Conservation (phyloP, 495 filamentous ascomycete genomes). For the Aspergillus indologenus region DNA sequence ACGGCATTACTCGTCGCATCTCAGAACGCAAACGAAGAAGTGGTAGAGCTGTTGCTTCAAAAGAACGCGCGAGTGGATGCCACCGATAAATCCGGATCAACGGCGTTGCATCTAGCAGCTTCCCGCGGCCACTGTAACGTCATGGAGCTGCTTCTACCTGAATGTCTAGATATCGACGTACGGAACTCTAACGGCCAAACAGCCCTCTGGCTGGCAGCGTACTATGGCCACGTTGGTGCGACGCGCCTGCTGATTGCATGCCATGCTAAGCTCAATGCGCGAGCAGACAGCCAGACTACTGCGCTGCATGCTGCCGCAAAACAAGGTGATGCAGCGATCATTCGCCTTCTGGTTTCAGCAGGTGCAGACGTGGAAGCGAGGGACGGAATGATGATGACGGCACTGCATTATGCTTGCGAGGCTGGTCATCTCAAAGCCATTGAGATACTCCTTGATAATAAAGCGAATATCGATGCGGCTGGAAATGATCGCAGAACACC, state of each 20-base stretch:
- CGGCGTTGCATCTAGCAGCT: slow-evolving; percentile 45
- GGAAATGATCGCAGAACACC: slow-evolving; percentile 38
- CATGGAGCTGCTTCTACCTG: slow-evolving; percentile 34
- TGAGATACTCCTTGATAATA: slow-evolving; percentile 32
- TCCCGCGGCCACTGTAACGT: slow-evolving; percentile 39
- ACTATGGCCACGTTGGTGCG: slow-evolving; percentile 25
- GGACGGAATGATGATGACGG: slow-evolving; percentile 40
- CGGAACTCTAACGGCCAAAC: slow-evolving; percentile 33
- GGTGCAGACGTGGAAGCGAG: slow-evolving; percentile 43
- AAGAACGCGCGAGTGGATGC: slow-evolving; percentile 35
- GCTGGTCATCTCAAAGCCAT: slow-evolving; percentile 31
- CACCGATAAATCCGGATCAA: slow-evolving; percentile 34
- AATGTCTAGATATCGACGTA: slow-evolving; percentile 31
- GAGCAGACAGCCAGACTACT: slow-evolving; percentile 37
- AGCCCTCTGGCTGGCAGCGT: slow-evolving; percentile 37
- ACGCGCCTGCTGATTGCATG: slow-evolving; percentile 20
- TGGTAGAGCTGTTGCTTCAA: slow-evolving; percentile 40
- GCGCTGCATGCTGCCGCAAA: slow-evolving; percentile 40
- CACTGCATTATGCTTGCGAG: slow-evolving; percentile 42
- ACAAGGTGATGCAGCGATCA: slow-evolving; percentile 33
- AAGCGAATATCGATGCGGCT: slow-evolving; percentile 35
- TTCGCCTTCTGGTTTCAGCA: slow-evolving; percentile 30
- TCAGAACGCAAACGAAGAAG: slow-evolving; percentile 45
- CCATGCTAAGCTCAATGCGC: slow-evolving; percentile 36
- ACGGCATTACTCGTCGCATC: slow-evolving; percentile 46